phyloP scores from a whole-genome alignment of 2,329 filamentous ascomycete species.

The Raffaelea ambrosiae region DNA sequence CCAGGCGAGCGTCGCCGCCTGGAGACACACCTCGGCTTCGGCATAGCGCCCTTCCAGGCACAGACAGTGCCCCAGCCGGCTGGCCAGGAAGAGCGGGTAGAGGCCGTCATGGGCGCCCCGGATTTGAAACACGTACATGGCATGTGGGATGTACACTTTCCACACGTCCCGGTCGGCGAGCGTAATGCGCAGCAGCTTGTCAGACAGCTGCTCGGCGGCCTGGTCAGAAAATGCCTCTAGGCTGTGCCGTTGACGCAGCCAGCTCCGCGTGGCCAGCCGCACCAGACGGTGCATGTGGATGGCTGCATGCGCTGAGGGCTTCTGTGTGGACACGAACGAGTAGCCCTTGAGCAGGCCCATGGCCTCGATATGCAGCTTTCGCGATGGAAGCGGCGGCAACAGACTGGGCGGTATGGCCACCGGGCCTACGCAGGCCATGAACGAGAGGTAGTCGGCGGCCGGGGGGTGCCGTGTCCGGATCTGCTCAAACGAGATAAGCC shows the following conservation, averaged over 20 bases:
- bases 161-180: neutral
- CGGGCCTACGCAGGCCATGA: neutral
- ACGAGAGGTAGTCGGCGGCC: neutral
- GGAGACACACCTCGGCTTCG: neutral
- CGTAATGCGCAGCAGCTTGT: neutral
- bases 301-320: neutral
- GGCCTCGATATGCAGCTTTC: neutral
- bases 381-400: neutral
- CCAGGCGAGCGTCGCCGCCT: neutral
- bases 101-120: neutral
- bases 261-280: neutral
- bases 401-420: neutral
- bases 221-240: neutral
- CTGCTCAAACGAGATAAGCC: neutral
- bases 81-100: neutral
- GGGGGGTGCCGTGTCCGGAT: neutral
- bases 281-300: neutral
- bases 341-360: neutral
- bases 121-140: neutral
- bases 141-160: neutral
- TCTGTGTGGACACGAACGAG: neutral
- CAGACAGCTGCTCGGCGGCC: neutral
- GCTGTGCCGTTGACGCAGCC: neutral
- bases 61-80: neutral
- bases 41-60: neutral